Conservation (phyloP, 306 rosid species). For the Glycyrrhiza uralensis region DNA sequence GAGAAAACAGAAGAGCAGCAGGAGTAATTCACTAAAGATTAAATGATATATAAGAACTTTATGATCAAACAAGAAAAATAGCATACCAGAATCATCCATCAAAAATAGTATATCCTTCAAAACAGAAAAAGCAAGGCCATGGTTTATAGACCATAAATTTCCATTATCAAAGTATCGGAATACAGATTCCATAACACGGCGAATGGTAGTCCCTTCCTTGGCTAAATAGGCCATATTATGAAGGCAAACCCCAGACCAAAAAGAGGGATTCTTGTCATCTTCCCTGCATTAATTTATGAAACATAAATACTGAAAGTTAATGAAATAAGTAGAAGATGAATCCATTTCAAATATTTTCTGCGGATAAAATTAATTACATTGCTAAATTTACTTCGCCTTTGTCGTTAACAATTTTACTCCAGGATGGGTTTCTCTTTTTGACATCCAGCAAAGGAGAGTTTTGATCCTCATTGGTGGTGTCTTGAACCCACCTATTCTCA, state of each 20-base stretch:
- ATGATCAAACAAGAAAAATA: constrained; percentile 6
- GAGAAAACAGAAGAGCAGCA: neutral
- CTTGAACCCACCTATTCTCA: constrained; percentile 53
- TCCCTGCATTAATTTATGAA: constrained; percentile 55
- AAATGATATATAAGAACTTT: constrained; percentile 11
- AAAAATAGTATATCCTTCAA: constrained; percentile 73
- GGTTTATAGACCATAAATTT: constrained; percentile 63
- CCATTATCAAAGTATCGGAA: constrained; percentile 77
- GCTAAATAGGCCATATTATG: constrained; percentile 90
- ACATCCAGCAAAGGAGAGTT: constrained; percentile 49
- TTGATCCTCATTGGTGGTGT: constrained; percentile 43
- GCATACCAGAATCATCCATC: constrained; percentile 79
- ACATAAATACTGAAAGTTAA: constrained; percentile 16
- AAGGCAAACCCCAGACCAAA: constrained; percentile 94
- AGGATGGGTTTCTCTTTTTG: constrained; percentile 47
- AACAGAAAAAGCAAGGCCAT: constrained; percentile 72
- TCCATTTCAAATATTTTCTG: constrained; percentile 10
- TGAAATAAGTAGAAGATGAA: constrained; percentile 19
- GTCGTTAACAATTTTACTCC: constrained; percentile 57
- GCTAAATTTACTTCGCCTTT: constrained; percentile 59
- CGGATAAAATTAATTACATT: constrained; percentile 49
- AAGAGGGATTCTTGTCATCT: constrained; percentile 67
- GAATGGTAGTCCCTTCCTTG: constrained; percentile 82
- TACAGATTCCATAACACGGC: constrained; percentile 88
- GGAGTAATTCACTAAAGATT: constrained; percentile 4